phyloP scores from a whole-genome alignment of 2,329 filamentous ascomycete genomes.

The Dothideomycetidae sp. region DNA sequence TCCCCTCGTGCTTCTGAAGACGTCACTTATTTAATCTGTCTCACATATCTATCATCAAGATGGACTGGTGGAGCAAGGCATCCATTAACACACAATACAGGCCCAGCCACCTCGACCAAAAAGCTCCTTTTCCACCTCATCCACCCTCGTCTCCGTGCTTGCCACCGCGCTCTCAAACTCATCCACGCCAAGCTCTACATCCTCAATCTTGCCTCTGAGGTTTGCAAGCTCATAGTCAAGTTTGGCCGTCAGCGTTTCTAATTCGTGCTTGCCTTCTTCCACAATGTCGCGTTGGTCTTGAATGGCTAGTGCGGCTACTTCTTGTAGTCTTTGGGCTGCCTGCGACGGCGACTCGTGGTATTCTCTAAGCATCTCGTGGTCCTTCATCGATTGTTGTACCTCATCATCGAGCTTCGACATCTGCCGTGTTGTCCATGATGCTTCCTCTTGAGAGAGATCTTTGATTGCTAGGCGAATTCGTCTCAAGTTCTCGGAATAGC shows the following conservation, averaged over 20 bases:
- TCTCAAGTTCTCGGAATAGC: conserved; percentile 9
- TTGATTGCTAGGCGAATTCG: conserved; percentile 39
- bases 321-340: conserved; percentile 52
- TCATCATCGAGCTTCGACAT: conserved; percentile 44
- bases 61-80: too few relatives aligned
- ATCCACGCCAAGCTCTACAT: conserved; percentile 68
- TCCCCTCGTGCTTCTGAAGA: too few relatives aligned
- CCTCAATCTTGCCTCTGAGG: conserved; percentile 65
- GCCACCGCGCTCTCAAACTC: conserved; percentile 70
- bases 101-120: conserved; percentile 17
- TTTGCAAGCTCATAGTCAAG: conserved; percentile 83
- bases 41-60: too few relatives aligned
- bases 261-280: conserved; percentile 57
- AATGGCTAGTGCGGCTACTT: conserved; percentile 54
- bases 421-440: conserved; percentile 47
- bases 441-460: conserved; percentile 38
- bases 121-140: conserved; percentile 48
- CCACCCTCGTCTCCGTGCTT: conserved; percentile 28
- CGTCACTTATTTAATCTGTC: too few relatives aligned
- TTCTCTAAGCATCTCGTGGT: conserved; percentile 50
- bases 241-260: conserved; percentile 69
- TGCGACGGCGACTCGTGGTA: conserved; percentile 59
- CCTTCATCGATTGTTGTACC: conserved; percentile 46
- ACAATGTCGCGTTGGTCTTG: conserved; percentile 54
- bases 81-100: conserved; percentile 16